A percentile compares a stretch with the other conserved stretches of the same genome.
phyloP scores from a whole-genome alignment of 139 green algal genomes.

The Tetratostichococcus sp. region DNA sequence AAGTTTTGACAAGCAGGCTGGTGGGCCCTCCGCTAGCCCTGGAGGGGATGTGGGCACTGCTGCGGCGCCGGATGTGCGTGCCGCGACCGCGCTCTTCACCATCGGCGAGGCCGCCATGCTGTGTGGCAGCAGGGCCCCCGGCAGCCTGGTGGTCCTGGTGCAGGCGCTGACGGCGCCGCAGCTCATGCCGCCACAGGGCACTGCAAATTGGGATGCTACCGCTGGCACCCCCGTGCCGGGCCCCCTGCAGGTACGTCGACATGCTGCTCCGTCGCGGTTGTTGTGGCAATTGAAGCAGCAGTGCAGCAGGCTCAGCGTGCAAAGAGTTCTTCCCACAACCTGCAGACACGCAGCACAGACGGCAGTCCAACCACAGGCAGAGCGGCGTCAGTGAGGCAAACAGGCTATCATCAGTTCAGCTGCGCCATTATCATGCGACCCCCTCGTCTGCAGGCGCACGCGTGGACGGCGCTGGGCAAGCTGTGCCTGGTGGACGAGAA shows the following conservation, averaged over 20 bases:
- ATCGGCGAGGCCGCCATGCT: conserved; percentile 66
- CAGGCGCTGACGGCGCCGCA: conserved; percentile 55
- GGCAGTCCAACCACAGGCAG: too few species aligned
- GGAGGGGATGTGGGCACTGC: neutral
- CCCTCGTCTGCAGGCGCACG: conserved; percentile 43
- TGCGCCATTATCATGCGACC: too few species aligned
- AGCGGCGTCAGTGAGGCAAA: too few species aligned
- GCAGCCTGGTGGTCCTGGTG: conserved; percentile 49
- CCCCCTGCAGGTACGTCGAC: neutral
- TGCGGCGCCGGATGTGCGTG: conserved; percentile 3
- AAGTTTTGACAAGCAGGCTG: too few species aligned
- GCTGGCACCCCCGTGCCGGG: neutral
- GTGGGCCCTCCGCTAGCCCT: too few species aligned
- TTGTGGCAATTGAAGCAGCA: too few species aligned
- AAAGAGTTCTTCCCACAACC: too few species aligned
- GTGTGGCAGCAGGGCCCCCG: conserved; percentile 2
- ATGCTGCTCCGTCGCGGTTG: neutral
- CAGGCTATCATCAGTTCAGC: too few species aligned
- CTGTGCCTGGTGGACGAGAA: conserved; percentile 72
- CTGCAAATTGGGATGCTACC: neutral
- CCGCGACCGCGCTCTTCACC: conserved; percentile 50
- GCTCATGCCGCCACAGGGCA: conserved; percentile 11
- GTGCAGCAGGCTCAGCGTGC: too few species aligned
- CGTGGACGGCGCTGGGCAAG: conserved; percentile 76
- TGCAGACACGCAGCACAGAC: too few species aligned